Evolutionary conservation across 306 rosid species (phyloP), one percentile per base, ranked within the genome.

Genomic region (Quercus glauca): DNA sequence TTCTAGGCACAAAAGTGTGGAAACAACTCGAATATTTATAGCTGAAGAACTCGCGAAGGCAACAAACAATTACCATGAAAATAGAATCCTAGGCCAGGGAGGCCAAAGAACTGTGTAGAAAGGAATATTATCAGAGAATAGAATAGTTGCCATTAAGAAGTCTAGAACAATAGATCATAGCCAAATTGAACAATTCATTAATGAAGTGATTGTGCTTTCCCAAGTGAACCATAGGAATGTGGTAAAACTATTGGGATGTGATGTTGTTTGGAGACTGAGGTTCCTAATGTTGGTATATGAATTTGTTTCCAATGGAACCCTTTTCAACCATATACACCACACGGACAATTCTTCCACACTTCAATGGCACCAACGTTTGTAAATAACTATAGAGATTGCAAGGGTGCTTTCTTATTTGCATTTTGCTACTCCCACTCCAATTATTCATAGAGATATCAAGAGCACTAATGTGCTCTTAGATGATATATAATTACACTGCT

Each of bases 361-460:
- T n/a, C 1, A 79, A 0, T 89, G 90, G 90, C 82, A 86, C 9
- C 68, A 41, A 2, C 83, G 80, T 5, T 37, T 86, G 41, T 76
- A 61, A 37, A 84, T 89, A 35, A 88, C 87, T 18, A 43, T 53
- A 1, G 82, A 82, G 67, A 23, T 51, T 8, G 82, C 76, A 0
- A 78, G 72, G 2, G 85, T 79, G 0, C 35, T 88, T 51, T 77
- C 90, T 19, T 88, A 88, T 64, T 19, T 88, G 9, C 90, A 88
- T 23, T 84, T 82, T 0, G 58, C 72, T 13, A 81, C 85, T 11
- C 45, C 88, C 0, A 5, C 41, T 35, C 41, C 41, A 0, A 35
- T 35, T 8, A 35, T 35, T 35, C 41, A 6, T 6, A 35, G 41
- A 35, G 41, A 35, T 35, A 35, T 35, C 2, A 35, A 35, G 41